Base-by-base conservation (phyloP, 345 rosid species). In the Triadica sebifera region DNA sequence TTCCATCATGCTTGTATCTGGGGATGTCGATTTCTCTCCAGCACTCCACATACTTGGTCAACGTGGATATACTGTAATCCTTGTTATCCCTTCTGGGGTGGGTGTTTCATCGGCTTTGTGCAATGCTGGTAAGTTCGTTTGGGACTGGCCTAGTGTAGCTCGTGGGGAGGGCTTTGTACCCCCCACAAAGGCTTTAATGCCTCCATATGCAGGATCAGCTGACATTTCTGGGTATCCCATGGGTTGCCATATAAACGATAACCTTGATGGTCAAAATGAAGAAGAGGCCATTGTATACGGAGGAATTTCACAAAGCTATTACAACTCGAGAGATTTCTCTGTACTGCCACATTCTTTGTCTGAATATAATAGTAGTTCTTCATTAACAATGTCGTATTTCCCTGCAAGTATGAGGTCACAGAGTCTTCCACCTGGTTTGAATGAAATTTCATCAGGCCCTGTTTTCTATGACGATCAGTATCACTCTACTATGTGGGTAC, bases 111-210 rank as follows among this genome's bases (percentile, higher is more conserved):
- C 98, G 0, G 99, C 98, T 51, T 87, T 95, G 69, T 70, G 88
- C 81, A 93, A 86, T 86, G 97, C 97, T 46, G 98, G 97, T 72
- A 93, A 80, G 74, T 95, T 87, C 74, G 96, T 95, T 37, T 95
- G 99, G 99, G 98, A 95, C 78, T 95, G 99, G 99, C 88, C 88
- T 19, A 91, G 96, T 67, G 91, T 95, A 81, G 96, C 91, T 82
- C 96, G 86, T 22, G 99, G 99, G 29, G 96, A 93, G 87, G 99
- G 99, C 15, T 95, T 89, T 81, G 87, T 89, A 25, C 93, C 88
- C 5, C 68, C 85, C 1, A 69, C 85, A 0, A 90, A 85, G 79
- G 67, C 81, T 65, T 55, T 81, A 52, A 67, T 75, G 77, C 83
- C 88, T 65, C 77, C 92, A 70, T 84, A 80, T 69, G 83, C 76